Base-by-base conservation (phyloP, 2,329 filamentous ascomycete species). In the Colletotrichum sansevieriae region DNA sequence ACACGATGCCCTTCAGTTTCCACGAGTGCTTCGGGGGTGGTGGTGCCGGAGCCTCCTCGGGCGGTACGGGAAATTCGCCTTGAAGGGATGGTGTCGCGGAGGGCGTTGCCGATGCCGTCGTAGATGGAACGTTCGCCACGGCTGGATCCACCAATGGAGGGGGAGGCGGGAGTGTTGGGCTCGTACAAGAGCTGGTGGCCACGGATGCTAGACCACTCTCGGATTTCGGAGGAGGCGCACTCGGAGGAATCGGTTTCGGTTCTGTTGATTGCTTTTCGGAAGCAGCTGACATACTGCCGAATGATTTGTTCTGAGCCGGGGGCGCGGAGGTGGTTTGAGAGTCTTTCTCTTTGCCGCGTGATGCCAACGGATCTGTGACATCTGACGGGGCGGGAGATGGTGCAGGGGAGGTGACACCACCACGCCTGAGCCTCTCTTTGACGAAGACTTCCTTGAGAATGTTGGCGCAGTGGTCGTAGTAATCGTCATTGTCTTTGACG, bases 401-500 rank as follows among this genome's bases (percentile, higher is more conserved):
- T 47, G 81, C 79, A 74, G 88, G 80, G 73, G 87, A 79, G 76
- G 83, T 83, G 84, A 92, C 80, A 86, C 92, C 78, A 35, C 86
- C 84, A 73, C 85, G 87, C 43, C 88, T 87, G 60, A 89, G 80
- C 75, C 90, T 93, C 78, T 98, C 95, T 71, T 89, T 89, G 71
- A 97, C 84, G 73, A 99, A 98, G 77, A 97, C 93, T 7, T 96
- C 91, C 76, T 91, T 93, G 59, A 99, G 83, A 56, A 98, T 97
- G 68, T 85, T 90, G 22, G 96, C 90, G 73, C 92, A 96, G 75
- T 94, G 93, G 75, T 98, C 93, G 78, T 99, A 99, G 79, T 99
- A 99, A 70, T 97, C 95, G 71, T 98, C 95, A 75, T 99, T 99
- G 78, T 99, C 97, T 79, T 99, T 99, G 78, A 99, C 96, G 75